phyloP scores from a whole-genome alignment of 2,329 filamentous ascomycete genomes.

The Gliomastix tumulicola region DNA sequence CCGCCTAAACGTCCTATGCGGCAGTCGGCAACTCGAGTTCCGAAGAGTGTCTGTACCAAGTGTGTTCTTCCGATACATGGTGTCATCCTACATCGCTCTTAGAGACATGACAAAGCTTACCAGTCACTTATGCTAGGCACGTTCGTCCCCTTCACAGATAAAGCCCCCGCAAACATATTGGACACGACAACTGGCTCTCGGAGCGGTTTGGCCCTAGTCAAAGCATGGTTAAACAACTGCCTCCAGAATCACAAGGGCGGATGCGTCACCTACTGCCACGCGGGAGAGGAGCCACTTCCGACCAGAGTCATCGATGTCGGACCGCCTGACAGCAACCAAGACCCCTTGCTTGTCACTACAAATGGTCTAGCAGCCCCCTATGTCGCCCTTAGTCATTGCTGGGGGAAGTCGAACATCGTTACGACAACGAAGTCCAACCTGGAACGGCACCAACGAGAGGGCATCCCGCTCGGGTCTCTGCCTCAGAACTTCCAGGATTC shows the following conservation, averaged over 20 bases:
- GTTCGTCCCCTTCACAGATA: too few relatives aligned
- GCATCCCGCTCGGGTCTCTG: background rate
- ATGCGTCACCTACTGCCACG: background rate
- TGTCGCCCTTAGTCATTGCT: background rate
- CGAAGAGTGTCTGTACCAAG: too few relatives aligned
- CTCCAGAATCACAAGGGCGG: too few relatives aligned
- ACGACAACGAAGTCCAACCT: constrained; percentile 1
- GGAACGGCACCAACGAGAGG: background rate
- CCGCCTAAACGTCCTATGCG: too few relatives aligned
- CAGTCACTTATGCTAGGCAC: too few relatives aligned
- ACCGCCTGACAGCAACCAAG: background rate
- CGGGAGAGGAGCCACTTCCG: background rate
- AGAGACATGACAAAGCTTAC: too few relatives aligned
- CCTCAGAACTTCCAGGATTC: constrained; percentile 1
- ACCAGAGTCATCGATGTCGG: background rate
- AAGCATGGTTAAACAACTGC: background rate
- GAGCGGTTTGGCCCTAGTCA: background rate
- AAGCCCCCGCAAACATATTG: too few relatives aligned
- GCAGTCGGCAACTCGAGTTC: too few relatives aligned
- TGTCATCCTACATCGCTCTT: too few relatives aligned
- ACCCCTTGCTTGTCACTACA: background rate
- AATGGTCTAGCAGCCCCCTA: background rate
- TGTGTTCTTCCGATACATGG: too few relatives aligned
- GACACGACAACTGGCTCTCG: background rate
- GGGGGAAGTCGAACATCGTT: background rate